These are phyloP conservation scores for Cicer judaicum DNA, from an alignment of 306 rosid genomes.

Conservation along the genomic window DNA sequence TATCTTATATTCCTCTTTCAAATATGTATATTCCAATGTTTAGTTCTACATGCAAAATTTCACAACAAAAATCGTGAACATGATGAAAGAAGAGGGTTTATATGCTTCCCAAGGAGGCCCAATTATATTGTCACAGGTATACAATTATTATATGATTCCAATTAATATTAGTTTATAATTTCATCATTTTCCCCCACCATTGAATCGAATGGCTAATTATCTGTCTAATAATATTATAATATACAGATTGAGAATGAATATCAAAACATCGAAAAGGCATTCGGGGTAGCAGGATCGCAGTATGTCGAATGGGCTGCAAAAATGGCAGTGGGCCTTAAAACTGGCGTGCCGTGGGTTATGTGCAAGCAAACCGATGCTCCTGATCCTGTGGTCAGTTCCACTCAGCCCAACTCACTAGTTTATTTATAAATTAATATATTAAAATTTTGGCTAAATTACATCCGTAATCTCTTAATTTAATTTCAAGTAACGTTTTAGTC, in stretches of 20 bases:
- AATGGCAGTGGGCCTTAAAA: constrained; percentile 72
- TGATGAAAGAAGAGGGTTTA: constrained; percentile 72
- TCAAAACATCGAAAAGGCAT: constrained; percentile 63
- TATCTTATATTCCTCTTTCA: neutral
- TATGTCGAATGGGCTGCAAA: constrained; percentile 77
- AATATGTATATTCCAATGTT: neutral
- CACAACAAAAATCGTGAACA: constrained; percentile 65
- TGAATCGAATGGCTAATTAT: neutral
- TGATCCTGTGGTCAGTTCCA: constrained; percentile 66
- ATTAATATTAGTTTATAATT: neutral
- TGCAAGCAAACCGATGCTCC: constrained; percentile 89
- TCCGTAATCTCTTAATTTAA: too few relatives aligned
- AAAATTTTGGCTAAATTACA: neutral
- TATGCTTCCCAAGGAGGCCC: constrained; percentile 90
- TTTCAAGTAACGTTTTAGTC: too few relatives aligned
- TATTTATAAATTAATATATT: neutral
- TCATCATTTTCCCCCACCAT: neutral
- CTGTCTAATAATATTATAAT: neutral
- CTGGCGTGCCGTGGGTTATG: constrained; percentile 83
- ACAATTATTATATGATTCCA: neutral
- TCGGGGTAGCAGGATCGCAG: constrained; percentile 43
- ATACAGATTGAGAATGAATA: constrained; percentile 78
- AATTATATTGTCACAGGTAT: constrained; percentile 69
- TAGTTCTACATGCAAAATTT: constrained; percentile 82
- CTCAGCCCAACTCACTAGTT: neutral